Conservation (phyloP, 1,139 yeast genomes). For the Taphrina populina region DNA sequence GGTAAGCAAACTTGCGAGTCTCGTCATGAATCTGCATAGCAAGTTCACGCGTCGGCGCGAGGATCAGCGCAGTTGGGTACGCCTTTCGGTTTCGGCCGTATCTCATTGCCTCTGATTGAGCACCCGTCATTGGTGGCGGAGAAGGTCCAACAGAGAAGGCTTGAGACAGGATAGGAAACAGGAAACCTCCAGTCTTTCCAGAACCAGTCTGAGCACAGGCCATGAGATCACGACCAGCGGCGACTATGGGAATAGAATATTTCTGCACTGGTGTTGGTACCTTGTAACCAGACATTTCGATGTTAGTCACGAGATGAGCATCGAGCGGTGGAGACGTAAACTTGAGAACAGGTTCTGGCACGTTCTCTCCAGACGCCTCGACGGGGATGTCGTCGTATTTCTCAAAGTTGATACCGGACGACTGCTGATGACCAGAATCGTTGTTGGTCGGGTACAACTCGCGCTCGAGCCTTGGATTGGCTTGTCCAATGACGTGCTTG, state of each 20-base stretch:
- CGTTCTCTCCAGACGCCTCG: slow-evolving; percentile 93
- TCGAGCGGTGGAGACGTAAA: slow-evolving; percentile 95
- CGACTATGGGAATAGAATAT: slow-evolving; percentile 96
- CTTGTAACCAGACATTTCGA: slow-evolving; percentile 80
- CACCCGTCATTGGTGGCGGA: slow-evolving; percentile 49
- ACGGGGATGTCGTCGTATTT: slow-evolving; percentile 98
- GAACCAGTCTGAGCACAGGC: slow-evolving; percentile 99
- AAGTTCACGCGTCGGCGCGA: slow-evolving; percentile 99
- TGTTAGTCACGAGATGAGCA: slow-evolving; percentile 79
- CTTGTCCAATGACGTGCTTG: slow-evolving; percentile 78
- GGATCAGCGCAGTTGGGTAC: slow-evolving; percentile 87
- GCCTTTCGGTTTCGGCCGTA: slow-evolving; percentile 58
- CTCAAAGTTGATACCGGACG: slow-evolving; percentile 97
- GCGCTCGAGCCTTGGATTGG: slow-evolving; percentile 66
- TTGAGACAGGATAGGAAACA: slow-evolving; percentile 95
- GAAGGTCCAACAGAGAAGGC: slow-evolving; percentile 89
- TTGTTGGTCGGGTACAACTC: slow-evolving; percentile 87
- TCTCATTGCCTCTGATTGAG: slow-evolving; percentile 51
- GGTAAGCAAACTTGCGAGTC: slow-evolving; percentile 90
- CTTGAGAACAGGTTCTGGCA: slow-evolving; percentile 86
- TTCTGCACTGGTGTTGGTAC: slow-evolving; percentile 99
- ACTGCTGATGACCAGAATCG: slow-evolving; percentile 63
- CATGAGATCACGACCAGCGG: slow-evolving; percentile 95
- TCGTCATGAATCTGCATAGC: slow-evolving; percentile 96
- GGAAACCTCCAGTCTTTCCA: slow-evolving; percentile 99